Base-by-base conservation (phyloP, 768 basidiomycete genomes). In the Termitomyces heimii region DNA sequence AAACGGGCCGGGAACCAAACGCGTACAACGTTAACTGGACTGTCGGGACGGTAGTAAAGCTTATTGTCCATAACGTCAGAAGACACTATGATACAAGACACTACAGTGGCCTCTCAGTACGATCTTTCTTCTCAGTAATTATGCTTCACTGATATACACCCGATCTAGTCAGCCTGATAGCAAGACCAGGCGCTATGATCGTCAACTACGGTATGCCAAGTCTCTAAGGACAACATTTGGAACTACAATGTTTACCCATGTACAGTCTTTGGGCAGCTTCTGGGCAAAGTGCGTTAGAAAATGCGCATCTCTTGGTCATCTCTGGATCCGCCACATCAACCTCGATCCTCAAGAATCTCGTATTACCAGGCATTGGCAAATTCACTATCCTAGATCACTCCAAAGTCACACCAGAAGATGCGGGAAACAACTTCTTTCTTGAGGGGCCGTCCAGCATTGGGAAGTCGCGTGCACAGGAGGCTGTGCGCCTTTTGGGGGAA, bases 351-450 rank as follows among this genome's bases (percentile, higher is more conserved):
- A 98, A 99, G 80, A 98, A 98, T 67, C 86, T 98, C 59, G 94
- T 98, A 39, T 83, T 98, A 8, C 97, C 97, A 2, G 96, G 96
- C 8, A 85, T 98, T 62, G 93, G 95, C n/a, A 84, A 90, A 67
- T 98, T 97, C 69, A 96, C 95, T 48, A 83, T 98, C 68, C 82
- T 97, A 58, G 94, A 95, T 66, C 72, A 81, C 24, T 67, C 71
- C 2, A 54, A 69, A 39, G 86, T 87, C 29, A 78, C 84, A 0
- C 77, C 84, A 1, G 81, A 85, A 56, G 95, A 98, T 64, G 85
- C 93, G 0, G 94, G 94, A 0, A 92, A 94, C 77, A 98, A 98
- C 75, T 99, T 99, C 76, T 99, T 98, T 74, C 77, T 99, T 26
- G 82, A 89, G 40, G 88, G 85, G 0, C 70, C 73, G 4, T 72